phyloP scores from a whole-genome alignment of 2,329 filamentous ascomycete species.

The Metarhizium robertsii region DNA sequence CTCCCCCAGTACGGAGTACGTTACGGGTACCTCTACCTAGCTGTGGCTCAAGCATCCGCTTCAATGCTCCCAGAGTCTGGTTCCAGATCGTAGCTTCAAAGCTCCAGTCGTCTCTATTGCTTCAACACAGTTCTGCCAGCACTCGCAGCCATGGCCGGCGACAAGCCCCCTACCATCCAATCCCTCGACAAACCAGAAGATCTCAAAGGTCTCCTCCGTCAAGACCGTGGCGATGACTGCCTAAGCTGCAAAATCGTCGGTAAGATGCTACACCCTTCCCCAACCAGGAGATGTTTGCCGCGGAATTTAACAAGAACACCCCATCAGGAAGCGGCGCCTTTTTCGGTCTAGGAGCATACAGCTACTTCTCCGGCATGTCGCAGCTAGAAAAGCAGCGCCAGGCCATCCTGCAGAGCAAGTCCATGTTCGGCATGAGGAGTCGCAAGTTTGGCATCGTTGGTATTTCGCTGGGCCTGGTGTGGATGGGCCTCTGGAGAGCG shows the following conservation, averaged over 20 bases:
- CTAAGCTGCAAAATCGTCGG: slow-evolving; percentile 62
- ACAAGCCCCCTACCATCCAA: slow-evolving; percentile 39
- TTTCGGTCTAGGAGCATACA: slow-evolving; percentile 66
- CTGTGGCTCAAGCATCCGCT: no score
- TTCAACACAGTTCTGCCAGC: not conserved
- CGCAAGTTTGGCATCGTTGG: slow-evolving; percentile 57
- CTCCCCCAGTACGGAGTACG: no score
- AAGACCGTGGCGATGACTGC: slow-evolving; percentile 56
- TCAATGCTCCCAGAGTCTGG: no score
- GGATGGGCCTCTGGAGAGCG: slow-evolving; percentile 61
- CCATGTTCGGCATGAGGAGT: slow-evolving; percentile 63
- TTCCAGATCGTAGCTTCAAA: not conserved
- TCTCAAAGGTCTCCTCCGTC: slow-evolving; percentile 46
- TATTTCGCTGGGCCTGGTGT: slow-evolving; percentile 59
- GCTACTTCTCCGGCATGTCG: slow-evolving; percentile 63
- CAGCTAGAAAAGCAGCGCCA: slow-evolving; percentile 59
- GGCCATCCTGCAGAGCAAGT: slow-evolving; percentile 59
- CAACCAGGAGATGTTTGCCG: not conserved
- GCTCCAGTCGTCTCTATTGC: not conserved
- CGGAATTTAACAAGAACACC: not conserved
- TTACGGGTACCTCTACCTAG: no score
- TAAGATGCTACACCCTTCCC: slow-evolving; percentile 21
- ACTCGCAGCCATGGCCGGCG: slow-evolving; percentile 19
- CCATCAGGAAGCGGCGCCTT: slow-evolving; percentile 62
- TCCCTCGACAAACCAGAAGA: slow-evolving; percentile 52